Percentiles rank a stretch among this genome's conserved stretches.
Evolutionary conservation across 2,329 filamentous ascomycete species (phyloP).

Genomic region (Ophiostoma sp.): DNA sequence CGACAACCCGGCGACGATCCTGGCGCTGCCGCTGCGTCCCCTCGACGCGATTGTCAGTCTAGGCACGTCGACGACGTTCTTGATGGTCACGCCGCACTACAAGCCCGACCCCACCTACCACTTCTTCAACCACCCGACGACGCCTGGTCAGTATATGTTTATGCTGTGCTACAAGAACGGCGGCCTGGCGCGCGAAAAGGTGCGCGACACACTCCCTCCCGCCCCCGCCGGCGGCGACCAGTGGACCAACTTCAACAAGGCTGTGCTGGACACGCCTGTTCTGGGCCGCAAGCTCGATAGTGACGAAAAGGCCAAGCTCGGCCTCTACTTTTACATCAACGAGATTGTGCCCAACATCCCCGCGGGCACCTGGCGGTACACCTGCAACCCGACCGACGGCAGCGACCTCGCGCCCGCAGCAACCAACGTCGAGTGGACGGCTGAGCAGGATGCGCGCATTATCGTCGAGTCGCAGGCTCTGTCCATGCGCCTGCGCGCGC

Average conservation of each 20-base stretch:
- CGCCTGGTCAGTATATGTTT: conserved; percentile 93
- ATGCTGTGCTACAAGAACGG: conserved; percentile 99
- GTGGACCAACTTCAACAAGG: conserved; percentile 81
- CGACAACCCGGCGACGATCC: conserved; percentile 94
- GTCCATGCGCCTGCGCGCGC: conserved; percentile 82
- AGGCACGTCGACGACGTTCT: conserved; percentile 92
- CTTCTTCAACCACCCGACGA: conserved; percentile 97
- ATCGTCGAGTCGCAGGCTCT: conserved; percentile 96
- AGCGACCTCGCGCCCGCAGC: conserved; percentile 43
- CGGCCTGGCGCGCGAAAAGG: conserved; percentile 83
- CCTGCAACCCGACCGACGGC: conserved; percentile 55
- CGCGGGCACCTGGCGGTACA: conserved; percentile 84
- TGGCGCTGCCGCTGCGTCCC: conserved; percentile 81
- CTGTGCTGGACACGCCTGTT: conserved; percentile 66
- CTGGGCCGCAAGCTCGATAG: conserved; percentile 57
- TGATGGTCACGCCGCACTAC: conserved; percentile 95
- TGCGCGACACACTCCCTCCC: conserved; percentile 75
- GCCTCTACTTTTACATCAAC: conserved; percentile 91
- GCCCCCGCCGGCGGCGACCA: conserved; percentile 48
- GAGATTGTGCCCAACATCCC: conserved; percentile 93
- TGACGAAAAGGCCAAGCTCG: conserved; percentile 65
- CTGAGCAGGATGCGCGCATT: conserved; percentile 71
- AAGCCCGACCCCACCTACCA: conserved; percentile 88
- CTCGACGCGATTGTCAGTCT: conserved; percentile 93
- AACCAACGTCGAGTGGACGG: conserved; percentile 16